phyloP scores from a whole-genome alignment of 768 basidiomycete species.

The Phanerochaete carnosa region DNA sequence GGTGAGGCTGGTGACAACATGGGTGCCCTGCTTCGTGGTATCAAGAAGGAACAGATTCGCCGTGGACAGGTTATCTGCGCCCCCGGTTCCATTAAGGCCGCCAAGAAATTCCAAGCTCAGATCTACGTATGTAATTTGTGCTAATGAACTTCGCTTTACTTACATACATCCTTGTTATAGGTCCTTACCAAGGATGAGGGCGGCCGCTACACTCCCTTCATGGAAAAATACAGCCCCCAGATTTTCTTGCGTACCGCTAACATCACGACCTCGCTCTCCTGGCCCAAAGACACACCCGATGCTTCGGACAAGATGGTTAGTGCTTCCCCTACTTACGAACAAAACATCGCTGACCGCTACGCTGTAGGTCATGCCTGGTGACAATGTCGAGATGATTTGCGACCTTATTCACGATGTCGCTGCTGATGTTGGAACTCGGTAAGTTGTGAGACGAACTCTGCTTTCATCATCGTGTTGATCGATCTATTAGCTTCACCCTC shows the following conservation, averaged over 20 bases:
- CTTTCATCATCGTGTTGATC: constrained; percentile 5
- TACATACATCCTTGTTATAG: constrained; percentile 32
- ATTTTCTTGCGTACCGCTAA: constrained; percentile 96
- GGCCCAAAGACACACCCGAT: constrained; percentile 81
- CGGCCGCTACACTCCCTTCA: constrained; percentile 89
- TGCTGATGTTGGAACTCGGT: constrained; percentile 83
- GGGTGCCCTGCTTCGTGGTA: constrained; percentile 93
- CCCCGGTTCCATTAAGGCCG: constrained; percentile 90
- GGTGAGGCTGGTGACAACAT: constrained; percentile 99
- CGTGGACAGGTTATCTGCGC: constrained; percentile 90
- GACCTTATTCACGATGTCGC: constrained; percentile 82
- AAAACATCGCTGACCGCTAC: not conserved
- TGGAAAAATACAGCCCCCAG: constrained; percentile 92
- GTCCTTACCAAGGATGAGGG: constrained; percentile 86
- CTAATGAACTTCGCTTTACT: not conserved
- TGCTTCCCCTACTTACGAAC: constrained; percentile 2
- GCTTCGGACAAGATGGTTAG: constrained; percentile 84
- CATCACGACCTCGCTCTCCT: constrained; percentile 78
- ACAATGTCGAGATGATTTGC: constrained; percentile 93
- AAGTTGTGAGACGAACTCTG: constrained; percentile 7
- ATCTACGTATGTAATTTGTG: constrained; percentile 59
- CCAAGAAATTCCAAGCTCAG: constrained; percentile 92
- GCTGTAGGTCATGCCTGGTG: constrained; percentile 88
- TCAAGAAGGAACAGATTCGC: constrained; percentile 94
- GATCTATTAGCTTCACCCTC: constrained; percentile 65